Evolutionary conservation across 805 yeast species (phyloP), one percentile per base, ranked within the genome.

Genomic region (Debaryomyces prosopidis): DNA sequence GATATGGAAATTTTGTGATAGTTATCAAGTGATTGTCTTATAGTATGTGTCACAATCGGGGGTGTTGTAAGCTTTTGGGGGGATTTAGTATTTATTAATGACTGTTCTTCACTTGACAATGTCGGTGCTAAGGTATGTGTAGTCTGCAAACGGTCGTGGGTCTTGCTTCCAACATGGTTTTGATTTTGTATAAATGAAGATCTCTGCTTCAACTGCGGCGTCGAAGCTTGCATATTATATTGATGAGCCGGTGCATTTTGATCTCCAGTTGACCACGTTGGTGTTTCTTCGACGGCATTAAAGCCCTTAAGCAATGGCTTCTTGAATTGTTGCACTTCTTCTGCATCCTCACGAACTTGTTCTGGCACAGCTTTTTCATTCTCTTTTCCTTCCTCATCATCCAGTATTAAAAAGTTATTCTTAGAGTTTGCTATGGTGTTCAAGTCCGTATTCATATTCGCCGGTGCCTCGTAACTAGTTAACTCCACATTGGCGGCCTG

Each of bases 401-500:
- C 55, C 48, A 51, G 54, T 6, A 55, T 37, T 16, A 59, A 41
- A 19, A 48, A 42, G 26, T 52, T 48, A 15, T 46, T 36, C n/a
- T 48, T 51, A 11, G 58, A 36, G 41, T 60, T 54, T 23, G 58
- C 54, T 4, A 57, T 38, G 3, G 62, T 54, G 40, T 62, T 55
- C 11, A 54, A 49, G 27, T 58, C 66, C 4, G 60, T 54, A 27
- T 42, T 54, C 17, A 50, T 42, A 34, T 52, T 51, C 12, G 54
- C 53, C 23, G 68, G 65, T 20, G 72, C 83, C 51, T 78, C 82
- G 49, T 75, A 76, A 23, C 81, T 77, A 28, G 76, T 63, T 30
- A 85, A 63, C 49, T 82, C 80, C 18, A 85, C 86, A 55, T 81
- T 79, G 1, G 89, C 90, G 23, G 88, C 78, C 39, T 82, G 78